These are phyloP conservation scores for Ceratobasidium sp. DNA, from an alignment of 1,284 basidiomycete species.

Conservation along the genomic window DNA sequence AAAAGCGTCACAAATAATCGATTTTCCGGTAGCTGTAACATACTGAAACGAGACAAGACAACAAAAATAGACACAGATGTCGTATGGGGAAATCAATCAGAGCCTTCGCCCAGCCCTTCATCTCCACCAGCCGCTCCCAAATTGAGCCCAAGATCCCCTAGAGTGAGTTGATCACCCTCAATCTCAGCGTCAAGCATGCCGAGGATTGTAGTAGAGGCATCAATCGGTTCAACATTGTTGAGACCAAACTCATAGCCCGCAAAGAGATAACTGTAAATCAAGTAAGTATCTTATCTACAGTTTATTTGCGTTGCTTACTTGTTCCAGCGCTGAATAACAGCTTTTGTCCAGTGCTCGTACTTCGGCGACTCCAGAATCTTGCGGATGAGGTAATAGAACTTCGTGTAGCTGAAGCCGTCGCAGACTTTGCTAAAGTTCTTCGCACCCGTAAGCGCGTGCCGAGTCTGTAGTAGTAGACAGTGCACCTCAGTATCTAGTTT, in stretches of 20 bases:
- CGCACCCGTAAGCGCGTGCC: neutral
- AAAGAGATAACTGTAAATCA: neutral
- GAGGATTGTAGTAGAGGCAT: neutral
- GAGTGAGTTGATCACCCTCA: neutral
- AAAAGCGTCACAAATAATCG: neutral
- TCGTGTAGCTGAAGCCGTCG: conserved; percentile 5
- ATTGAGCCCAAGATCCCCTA: neutral
- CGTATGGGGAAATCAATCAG: neutral
- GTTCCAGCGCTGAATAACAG: neutral
- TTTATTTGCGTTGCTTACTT: neutral
- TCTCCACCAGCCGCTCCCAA: neutral
- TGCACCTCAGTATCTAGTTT: neutral
- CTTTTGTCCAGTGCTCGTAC: conserved; percentile 5
- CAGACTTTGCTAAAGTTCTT: conserved; percentile 14
- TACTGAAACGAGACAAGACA: neutral
- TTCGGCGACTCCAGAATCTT: conserved; percentile 8
- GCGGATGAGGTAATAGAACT: neutral
- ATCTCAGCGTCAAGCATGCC: conserved; percentile 13
- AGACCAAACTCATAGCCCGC: neutral
- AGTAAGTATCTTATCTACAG: neutral
- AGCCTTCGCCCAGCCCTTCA: neutral
- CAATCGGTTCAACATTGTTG: neutral
- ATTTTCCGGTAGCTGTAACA: neutral
- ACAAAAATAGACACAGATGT: neutral
- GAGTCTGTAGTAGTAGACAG: neutral